Percentiles rank a stretch among this genome's conserved stretches.
These are phyloP conservation scores for Malassezia arunalokei DNA, from an alignment of 1,284 basidiomycete species.

Conservation along the genomic window DNA sequence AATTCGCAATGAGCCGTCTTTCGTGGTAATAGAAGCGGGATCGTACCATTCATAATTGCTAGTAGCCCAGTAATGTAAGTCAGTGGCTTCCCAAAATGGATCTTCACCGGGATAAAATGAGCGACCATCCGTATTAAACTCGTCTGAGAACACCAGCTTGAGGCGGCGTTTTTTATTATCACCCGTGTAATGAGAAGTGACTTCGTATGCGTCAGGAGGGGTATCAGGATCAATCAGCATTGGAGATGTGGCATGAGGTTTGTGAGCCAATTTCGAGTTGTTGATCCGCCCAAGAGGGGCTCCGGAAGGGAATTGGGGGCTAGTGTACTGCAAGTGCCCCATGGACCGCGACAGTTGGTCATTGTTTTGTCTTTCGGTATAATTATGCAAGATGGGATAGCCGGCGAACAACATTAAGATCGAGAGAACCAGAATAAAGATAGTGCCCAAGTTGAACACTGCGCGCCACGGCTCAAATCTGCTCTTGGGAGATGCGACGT, in stretches of 20 bases:
- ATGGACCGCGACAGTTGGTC: neutral
- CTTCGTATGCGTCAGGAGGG: conserved; percentile 24
- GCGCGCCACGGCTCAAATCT: conserved; percentile 16
- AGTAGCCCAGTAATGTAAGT: conserved; percentile 58
- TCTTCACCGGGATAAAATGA: conserved; percentile 55
- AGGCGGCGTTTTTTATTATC: conserved; percentile 13
- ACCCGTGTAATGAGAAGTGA: conserved; percentile 49
- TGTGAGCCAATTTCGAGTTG: neutral
- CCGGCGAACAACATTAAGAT: conserved; percentile 35
- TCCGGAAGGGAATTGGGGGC: neutral
- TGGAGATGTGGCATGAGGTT: neutral
- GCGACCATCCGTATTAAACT: conserved; percentile 43
- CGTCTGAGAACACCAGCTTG: conserved; percentile 44
- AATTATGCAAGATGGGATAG: conserved; percentile 27
- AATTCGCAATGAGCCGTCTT: conserved; percentile 65
- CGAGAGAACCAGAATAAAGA: conserved; percentile 23
- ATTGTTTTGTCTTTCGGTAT: neutral
- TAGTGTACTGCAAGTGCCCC: neutral
- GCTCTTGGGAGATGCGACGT: neutral
- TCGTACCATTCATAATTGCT: conserved; percentile 52
- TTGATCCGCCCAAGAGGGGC: neutral
- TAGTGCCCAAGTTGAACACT: conserved; percentile 31
- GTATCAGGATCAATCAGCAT: conserved; percentile 46
- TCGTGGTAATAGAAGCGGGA: conserved; percentile 66
- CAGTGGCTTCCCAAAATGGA: conserved; percentile 61